Evolutionary conservation across 2,329 filamentous ascomycete genomes (phyloP).

Genomic region (Alternaria arbusti): DNA sequence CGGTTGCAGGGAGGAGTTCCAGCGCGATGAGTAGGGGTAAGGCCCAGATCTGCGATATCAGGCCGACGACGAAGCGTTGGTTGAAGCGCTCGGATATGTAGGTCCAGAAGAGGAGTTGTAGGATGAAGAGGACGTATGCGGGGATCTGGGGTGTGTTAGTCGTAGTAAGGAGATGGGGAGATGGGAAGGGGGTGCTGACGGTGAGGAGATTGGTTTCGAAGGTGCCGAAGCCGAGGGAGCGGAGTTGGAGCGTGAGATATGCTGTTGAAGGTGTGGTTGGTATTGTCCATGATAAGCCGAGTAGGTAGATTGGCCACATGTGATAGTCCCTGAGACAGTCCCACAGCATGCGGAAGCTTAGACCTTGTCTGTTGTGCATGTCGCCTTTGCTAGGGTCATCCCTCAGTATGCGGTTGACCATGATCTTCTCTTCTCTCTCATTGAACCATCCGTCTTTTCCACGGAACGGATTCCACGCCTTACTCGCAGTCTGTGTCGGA

Average conservation of each 20-base stretch:
- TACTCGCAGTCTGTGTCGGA: constrained; percentile 68
- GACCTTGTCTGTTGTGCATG: constrained; percentile 66
- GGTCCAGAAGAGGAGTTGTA: constrained; percentile 59
- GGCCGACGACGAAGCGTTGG: constrained; percentile 57
- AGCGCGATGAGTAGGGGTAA: constrained; percentile 49
- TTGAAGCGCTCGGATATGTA: constrained; percentile 59
- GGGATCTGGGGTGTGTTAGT: constrained; percentile 42
- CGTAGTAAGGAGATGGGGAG: background rate
- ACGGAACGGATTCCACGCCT: constrained; percentile 55
- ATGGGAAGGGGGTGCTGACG: constrained; percentile 16
- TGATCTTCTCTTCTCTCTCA: constrained; percentile 70
- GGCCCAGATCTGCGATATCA: constrained; percentile 49
- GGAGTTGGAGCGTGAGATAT: constrained; percentile 47
- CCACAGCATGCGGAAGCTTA: constrained; percentile 58
- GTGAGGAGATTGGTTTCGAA: constrained; percentile 49
- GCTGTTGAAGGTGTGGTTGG: constrained; percentile 38
- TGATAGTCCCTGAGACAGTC: constrained; percentile 61
- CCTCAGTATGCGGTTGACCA: constrained; percentile 68
- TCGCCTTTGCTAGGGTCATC: constrained; percentile 65
- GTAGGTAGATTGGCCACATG: constrained; percentile 55
- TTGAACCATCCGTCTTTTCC: constrained; percentile 70
- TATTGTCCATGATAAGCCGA: constrained; percentile 47
- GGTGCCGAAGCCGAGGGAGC: constrained; percentile 43
- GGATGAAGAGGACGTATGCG: constrained; percentile 55
- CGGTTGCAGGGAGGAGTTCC: constrained; percentile 35